A percentile compares a stretch with the other conserved stretches of the same genome.
Conservation (phyloP, 306 rosid species). For the Sesbania bispinosa region DNA sequence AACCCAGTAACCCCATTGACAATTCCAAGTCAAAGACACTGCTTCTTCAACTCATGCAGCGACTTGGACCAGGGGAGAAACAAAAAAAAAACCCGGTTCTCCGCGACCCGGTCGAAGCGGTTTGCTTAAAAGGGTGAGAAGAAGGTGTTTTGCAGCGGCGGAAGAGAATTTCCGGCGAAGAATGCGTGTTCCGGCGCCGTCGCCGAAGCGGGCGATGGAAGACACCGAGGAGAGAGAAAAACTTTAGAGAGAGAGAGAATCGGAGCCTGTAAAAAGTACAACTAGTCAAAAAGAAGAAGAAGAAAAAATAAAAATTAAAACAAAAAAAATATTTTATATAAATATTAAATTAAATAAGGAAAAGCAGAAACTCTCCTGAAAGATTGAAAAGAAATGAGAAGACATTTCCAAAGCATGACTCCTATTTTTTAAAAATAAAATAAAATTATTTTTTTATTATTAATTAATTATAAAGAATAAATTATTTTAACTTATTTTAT, state of each 20-base stretch:
- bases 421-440: background rate
- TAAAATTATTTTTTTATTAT: no score
- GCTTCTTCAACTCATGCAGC: slow-evolving; percentile 46
- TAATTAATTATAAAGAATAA: background rate
- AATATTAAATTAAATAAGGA: background rate
- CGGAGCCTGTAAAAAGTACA: slow-evolving; percentile 61
- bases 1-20: slow-evolving; percentile 42
- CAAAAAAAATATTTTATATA: background rate
- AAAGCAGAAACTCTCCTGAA: slow-evolving; percentile 37
- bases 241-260: slow-evolving; percentile 50
- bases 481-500: background rate
- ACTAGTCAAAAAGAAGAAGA: slow-evolving; percentile 56
- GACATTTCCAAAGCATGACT: slow-evolving; percentile 25
- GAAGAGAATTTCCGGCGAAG: slow-evolving; percentile 15
- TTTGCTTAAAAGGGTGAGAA: background rate
- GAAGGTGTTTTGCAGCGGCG: background rate
- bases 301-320: slow-evolving; percentile 19
- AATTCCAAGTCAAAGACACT: slow-evolving; percentile 45
- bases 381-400: background rate
- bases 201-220: slow-evolving; percentile 40
- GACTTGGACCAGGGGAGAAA: slow-evolving; percentile 28
- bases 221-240: slow-evolving; percentile 51
- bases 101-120: background rate
- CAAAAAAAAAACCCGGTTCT: slow-evolving; percentile 15
- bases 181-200: slow-evolving; percentile 33